Percentiles rank a stretch among this genome's conserved stretches.
Evolutionary conservation across 345 rosid genomes (phyloP).

Genomic region (Adansonia digitata): DNA sequence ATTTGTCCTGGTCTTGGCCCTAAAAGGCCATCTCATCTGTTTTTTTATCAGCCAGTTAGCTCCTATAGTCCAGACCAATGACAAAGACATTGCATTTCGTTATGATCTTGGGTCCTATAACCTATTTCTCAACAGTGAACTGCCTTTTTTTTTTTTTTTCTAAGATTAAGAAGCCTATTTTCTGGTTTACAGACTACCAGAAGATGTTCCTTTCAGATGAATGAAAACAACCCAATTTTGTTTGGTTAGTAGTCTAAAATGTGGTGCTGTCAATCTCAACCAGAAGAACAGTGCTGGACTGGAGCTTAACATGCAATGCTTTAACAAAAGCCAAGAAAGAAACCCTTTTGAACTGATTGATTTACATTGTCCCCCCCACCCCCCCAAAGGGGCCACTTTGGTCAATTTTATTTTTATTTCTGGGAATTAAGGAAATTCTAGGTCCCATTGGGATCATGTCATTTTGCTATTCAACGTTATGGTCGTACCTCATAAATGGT

Average conservation of each 20-base stretch:
- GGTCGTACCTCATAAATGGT: neutral
- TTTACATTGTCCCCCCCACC: neutral
- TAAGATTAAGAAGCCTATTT: too few species aligned
- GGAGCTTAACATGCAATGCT: neutral
- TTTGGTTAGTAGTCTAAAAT: neutral
- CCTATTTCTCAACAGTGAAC: too few species aligned
- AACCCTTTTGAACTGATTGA: neutral
- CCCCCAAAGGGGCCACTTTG: neutral
- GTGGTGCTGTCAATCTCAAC: neutral
- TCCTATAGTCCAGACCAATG: neutral
- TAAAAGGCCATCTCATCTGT: too few species aligned
- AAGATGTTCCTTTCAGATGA: neutral
- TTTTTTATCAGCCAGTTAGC: too few species aligned
- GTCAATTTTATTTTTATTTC: neutral
- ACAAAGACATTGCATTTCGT: neutral
- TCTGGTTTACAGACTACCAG: neutral
- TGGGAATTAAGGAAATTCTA: neutral
- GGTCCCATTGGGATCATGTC: neutral
- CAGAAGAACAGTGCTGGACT: neutral
- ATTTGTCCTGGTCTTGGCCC: neutral
- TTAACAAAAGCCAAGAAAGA: neutral
- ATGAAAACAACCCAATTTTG: neutral
- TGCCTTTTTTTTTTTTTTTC: too few species aligned
- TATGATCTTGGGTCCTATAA: neutral
- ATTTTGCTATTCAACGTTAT: neutral